Conservation (phyloP, 1,284 basidiomycete genomes). For the Ceratobasidium sp. region DNA sequence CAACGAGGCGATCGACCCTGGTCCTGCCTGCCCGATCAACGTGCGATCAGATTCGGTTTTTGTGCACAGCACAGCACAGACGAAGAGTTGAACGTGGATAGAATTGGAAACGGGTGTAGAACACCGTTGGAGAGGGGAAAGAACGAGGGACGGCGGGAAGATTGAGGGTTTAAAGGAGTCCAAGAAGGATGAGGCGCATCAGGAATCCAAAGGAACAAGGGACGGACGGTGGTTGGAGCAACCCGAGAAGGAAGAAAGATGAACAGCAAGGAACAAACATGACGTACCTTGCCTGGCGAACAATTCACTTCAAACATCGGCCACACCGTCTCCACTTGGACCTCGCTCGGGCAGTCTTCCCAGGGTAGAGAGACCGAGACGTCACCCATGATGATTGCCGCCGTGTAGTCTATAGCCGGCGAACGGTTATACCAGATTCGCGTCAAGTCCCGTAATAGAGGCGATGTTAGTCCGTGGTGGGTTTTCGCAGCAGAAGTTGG, state of each 20-base stretch:
- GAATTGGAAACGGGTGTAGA: neutral
- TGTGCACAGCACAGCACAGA: neutral
- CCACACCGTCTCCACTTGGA: slow-evolving; percentile 33
- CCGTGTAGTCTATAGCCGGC: slow-evolving; percentile 30
- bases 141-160: no score
- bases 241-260: neutral
- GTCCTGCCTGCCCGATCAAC: slow-evolving; percentile 3
- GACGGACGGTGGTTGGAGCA: neutral
- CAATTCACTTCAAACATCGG: slow-evolving; percentile 10
- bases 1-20: slow-evolving; percentile 23
- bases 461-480: neutral
- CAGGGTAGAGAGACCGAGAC: slow-evolving; percentile 33
- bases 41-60: no score
- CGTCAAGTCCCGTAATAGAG: neutral
- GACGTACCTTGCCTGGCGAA: slow-evolving; percentile 16
- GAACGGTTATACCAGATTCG: neutral
- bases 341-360: slow-evolving; percentile 34
- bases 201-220: neutral
- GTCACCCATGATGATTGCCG: slow-evolving; percentile 33
- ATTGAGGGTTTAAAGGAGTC: no score
- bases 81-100: neutral
- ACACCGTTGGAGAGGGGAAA: neutral
- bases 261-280: neutral
- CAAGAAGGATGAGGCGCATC: neutral
- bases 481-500: no score